phyloP scores from a whole-genome alignment of 2,329 filamentous ascomycete genomes.

The Ophiostoma quercus region DNA sequence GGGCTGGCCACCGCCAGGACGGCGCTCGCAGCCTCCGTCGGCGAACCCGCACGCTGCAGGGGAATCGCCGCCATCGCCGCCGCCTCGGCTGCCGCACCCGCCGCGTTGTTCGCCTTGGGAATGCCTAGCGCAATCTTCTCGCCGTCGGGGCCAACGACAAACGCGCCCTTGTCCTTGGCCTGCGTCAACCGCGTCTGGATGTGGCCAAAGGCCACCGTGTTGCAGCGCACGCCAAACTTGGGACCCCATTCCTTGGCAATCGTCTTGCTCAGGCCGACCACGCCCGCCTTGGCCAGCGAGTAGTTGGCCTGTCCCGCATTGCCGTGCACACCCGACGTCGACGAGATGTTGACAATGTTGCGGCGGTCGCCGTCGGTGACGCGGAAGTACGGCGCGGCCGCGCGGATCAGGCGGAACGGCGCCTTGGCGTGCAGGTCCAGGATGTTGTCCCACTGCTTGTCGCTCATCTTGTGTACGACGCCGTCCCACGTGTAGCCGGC shows the following conservation, averaged over 20 bases:
- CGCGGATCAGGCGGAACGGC: conserved; percentile 76
- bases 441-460: conserved; percentile 90
- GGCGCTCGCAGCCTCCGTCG: conserved; percentile 73
- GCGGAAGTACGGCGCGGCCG: conserved; percentile 79
- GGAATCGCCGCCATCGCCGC: conserved; percentile 65
- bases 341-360: conserved; percentile 77
- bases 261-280: conserved; percentile 78
- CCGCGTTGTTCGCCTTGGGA: conserved; percentile 52
- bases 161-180: conserved; percentile 78
- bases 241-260: conserved; percentile 92
- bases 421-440: conserved; percentile 76
- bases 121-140: conserved; percentile 71
- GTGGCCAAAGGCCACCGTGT: conserved; percentile 78
- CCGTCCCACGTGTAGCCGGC: conserved; percentile 91
- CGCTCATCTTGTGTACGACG: conserved; percentile 85
- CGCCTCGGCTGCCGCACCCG: conserved; percentile 33
- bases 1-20: conserved; percentile 77
- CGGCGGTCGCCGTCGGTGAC: conserved; percentile 76
- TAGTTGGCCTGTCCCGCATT: conserved; percentile 93
- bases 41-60: conserved; percentile 67
- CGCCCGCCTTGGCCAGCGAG: conserved; percentile 75
- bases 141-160: conserved; percentile 69
- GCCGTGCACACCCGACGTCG: conserved; percentile 74
- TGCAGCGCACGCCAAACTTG: conserved; percentile 71
- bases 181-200: conserved; percentile 76